Percentiles rank a stretch among this genome's conserved stretches.
Evolutionary conservation across 2,329 filamentous ascomycete species (phyloP).

Genomic region (Cladophialophora psammophila): DNA sequence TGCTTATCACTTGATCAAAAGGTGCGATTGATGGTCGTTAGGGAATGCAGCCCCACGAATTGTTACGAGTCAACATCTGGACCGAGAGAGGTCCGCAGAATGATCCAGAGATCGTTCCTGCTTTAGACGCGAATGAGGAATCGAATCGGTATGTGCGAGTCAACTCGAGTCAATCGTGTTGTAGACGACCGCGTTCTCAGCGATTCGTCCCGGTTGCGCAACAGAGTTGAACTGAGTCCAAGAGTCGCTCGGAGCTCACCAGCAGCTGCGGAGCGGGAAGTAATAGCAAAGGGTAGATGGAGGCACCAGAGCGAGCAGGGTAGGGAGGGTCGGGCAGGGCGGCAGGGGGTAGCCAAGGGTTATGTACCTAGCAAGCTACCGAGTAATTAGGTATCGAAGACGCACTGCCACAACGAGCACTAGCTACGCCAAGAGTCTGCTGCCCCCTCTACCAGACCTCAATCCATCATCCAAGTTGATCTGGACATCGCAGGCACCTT

Average conservation of each 20-base stretch:
- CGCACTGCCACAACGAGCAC: slow-evolving; percentile 15
- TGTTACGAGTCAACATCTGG: background rate
- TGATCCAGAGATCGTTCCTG: background rate
- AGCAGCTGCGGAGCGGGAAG: too few relatives aligned
- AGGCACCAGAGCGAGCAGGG: too few relatives aligned
- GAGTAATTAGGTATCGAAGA: too few relatives aligned
- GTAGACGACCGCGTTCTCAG: too few relatives aligned
- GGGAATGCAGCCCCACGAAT: background rate
- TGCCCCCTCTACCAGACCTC: slow-evolving; percentile 13
- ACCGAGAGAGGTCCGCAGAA: background rate
- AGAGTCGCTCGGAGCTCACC: too few relatives aligned
- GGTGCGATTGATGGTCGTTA: background rate
- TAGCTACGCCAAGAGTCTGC: slow-evolving; percentile 11
- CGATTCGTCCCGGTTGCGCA: too few relatives aligned
- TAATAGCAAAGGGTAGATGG: too few relatives aligned
- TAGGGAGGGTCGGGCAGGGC: too few relatives aligned
- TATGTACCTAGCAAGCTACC: too few relatives aligned
- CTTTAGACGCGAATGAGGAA: background rate
- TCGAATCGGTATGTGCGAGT: background rate
- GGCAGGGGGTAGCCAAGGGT: too few relatives aligned
- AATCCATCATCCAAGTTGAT: background rate
- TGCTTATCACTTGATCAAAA: slow-evolving; percentile 1
- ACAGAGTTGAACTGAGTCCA: too few relatives aligned
- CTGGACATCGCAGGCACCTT: slow-evolving; percentile 17
- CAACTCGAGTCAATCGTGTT: too few relatives aligned